phyloP scores from a whole-genome alignment of 805 yeast genomes.

The Grigorovia jiainica region DNA sequence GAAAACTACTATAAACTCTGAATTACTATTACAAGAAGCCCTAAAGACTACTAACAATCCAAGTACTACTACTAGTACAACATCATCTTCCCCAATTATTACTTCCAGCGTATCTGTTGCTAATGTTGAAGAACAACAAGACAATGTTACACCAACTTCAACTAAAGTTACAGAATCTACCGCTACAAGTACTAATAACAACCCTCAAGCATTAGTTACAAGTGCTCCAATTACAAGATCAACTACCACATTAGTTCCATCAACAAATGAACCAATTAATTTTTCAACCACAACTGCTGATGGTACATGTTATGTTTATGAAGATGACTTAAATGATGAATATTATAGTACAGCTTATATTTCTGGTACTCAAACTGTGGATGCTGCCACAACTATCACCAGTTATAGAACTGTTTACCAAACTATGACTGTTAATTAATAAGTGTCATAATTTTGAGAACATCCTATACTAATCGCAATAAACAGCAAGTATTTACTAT shows the following conservation, averaged over 20 bases:
- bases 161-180: conserved; percentile 2
- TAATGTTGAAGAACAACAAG: neutral
- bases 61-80: neutral
- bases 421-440: conserved; percentile 10
- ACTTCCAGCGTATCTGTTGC: neutral
- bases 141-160: conserved; percentile 3
- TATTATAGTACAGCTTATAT: conserved; percentile 26
- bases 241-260: neutral
- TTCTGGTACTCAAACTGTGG: conserved; percentile 21
- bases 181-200: conserved; percentile 7
- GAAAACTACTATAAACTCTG: neutral
- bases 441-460: too few relatives aligned
- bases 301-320: conserved; percentile 21
- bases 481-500: too few relatives aligned
- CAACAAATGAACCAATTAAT: conserved; percentile 2
- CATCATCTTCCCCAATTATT: neutral
- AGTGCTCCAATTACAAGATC: conserved; percentile 6
- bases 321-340: conserved; percentile 18
- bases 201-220: conserved; percentile 6
- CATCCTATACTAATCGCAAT: too few relatives aligned
- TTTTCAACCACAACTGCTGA: conserved; percentile 12
- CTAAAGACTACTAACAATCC: too few relatives aligned
- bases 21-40: neutral
- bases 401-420: conserved; percentile 18
- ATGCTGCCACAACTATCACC: conserved; percentile 29